Base-by-base conservation (phyloP, 306 rosid species). In the Vigna mungo region DNA sequence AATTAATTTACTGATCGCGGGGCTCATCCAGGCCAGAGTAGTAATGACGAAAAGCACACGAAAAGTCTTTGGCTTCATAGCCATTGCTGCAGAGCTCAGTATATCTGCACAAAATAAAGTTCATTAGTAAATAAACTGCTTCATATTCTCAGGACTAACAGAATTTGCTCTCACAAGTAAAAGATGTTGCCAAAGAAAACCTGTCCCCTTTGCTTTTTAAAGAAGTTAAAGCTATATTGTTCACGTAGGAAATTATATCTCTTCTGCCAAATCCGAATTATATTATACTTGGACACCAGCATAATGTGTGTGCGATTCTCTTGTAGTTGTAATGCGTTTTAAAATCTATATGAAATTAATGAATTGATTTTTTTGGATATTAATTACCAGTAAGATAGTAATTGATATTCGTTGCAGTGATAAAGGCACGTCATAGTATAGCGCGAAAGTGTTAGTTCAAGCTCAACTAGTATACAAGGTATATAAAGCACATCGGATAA, bases 41-140 rank as follows among this genome's bases (percentile, higher is more conserved):
- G 68, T 78, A 85, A 81, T 90, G 96, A 55, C 91, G 91, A 84
- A 94, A 94, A 65, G 86, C 94, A 68, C 92, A 86, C 4, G 98
- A 91, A 80, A 94, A 94, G 84, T 91, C 98, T 78, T 78, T 80
- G 13, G 72, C 65, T 76, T 90, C 97, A 68, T 87, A 82, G 12
- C 91, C 98, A 60, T 72, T 84, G n/a, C 64, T 64, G 88, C 97
- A 93, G 1, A 93, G 86, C 25, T 87, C 85, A 12, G 84, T 77
- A 62, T 86, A 94, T 85, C 94, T 91, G 90, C 62, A 51, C 49
- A 68, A 77, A 74, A 78, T 21, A 73, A 67, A 34, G 72, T 37
- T 60, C 64, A 30, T 72, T 23, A 71, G 74, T 34, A 46, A 47
- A 30, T 23, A 62, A 51, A 13, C n/a, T 71, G 58, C 16, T 9